Conservation (phyloP, 2,329 filamentous ascomycete species). For the Calonectria pteridis region DNA sequence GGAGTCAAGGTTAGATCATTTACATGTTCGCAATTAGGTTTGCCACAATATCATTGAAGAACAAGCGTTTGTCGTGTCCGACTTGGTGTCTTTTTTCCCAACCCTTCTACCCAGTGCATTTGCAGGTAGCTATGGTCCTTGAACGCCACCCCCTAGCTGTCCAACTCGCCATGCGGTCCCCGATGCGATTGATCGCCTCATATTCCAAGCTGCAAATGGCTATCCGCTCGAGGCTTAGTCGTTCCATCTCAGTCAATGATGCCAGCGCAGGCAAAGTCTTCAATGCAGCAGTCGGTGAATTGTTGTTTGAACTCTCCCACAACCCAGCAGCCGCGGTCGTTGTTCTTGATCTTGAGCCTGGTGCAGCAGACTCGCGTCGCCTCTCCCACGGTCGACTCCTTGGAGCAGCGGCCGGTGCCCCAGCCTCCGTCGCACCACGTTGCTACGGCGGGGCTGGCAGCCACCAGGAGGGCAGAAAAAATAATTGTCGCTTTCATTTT, state of each 20-base stretch:
- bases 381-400: neutral
- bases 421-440: neutral
- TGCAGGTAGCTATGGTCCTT: neutral
- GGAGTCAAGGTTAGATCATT: too few species aligned
- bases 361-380: neutral
- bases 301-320: neutral
- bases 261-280: neutral
- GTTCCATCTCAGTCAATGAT: neutral
- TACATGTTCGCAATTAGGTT: too few species aligned
- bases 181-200: neutral
- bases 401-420: neutral
- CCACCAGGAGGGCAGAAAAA: neutral
- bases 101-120: too few species aligned
- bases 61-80: too few species aligned
- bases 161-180: neutral
- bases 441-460: neutral
- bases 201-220: neutral
- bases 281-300: neutral
- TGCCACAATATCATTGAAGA: too few species aligned
- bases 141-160: neutral
- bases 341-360: neutral
- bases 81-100: too few species aligned
- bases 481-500: neutral
- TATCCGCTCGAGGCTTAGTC: neutral
- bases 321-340: neutral